These are phyloP conservation scores for Colletotrichum godetiae DNA, from an alignment of 2,329 filamentous ascomycete genomes.

Conservation along the genomic window DNA sequence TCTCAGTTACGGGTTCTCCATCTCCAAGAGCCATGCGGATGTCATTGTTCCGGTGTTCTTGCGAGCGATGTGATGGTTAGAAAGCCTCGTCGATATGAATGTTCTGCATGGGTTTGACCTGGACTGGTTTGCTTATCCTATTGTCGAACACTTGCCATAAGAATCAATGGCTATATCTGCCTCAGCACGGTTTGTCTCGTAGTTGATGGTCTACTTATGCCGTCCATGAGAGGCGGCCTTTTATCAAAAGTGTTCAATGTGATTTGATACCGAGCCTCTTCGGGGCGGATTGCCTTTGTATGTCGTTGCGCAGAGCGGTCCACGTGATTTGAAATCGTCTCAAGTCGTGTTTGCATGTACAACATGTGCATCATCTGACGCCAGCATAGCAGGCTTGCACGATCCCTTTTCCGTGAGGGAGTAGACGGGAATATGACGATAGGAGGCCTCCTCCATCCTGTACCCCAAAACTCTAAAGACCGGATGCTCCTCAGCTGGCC, in stretches of 20 bases:
- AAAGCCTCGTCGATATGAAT: too few relatives aligned
- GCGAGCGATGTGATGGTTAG: too few relatives aligned
- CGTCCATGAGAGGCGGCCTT: accelerated
- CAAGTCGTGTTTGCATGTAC: background rate
- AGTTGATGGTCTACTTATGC: accelerated
- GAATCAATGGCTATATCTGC: background rate
- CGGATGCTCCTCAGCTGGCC: background rate
- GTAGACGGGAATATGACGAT: background rate
- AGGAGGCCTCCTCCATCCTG: background rate
- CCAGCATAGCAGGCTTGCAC: background rate
- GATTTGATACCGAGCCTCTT: background rate
- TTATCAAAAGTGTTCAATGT: background rate
- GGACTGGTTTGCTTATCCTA: background rate
- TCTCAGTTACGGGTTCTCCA: too few relatives aligned
- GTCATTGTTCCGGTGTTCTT: too few relatives aligned
- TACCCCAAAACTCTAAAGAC: background rate
- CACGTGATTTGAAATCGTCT: background rate
- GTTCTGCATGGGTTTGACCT: background rate
- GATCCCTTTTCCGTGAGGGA: background rate
- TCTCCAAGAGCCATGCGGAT: too few relatives aligned
- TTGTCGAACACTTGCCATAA: background rate
- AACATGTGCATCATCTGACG: background rate
- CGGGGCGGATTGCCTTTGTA: background rate
- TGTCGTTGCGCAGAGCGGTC: background rate
- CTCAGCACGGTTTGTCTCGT: background rate